Base-by-base conservation (phyloP, 108 stramenopile genomes). In the Stephanodiscus minutulus region DNA sequence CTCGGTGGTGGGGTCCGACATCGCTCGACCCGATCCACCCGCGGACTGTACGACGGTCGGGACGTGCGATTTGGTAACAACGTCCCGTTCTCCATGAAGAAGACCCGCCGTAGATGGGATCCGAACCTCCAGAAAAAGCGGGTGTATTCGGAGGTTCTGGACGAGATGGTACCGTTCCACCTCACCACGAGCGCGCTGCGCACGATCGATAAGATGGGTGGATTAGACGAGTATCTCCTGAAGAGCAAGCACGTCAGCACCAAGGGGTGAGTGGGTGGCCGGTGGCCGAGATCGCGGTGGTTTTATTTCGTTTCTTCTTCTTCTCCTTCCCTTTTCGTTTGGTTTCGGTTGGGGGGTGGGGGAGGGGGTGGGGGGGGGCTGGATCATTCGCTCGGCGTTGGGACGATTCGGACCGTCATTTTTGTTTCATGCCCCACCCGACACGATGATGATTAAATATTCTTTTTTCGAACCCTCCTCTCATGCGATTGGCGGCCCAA, bases 101-200 rank as follows among this genome's bases (percentile, higher is more conserved):
- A 84, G 56, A 93, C 88, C 13, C 85, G 79, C 64, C 83, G 94
- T 58, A 87, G 72, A 66, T 93, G 90, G 85, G 88, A 91, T 64
- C 91, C 94, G 10, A 95, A 95, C 58, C 85, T 89, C 3, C 85
- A 88, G 22, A 54, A 53, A 22, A 91, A 92, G 70, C 67, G 82
- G 0, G 76, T 95, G 0, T 95, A 94, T 68, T 87, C 88, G 20
- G 93, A 91, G 68, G 74, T 85, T 13, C 57, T 94, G 57, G 89
- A 94, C 57, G 93, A 91, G 77, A 88, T 88, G 90, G 70, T 95
- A 22, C 82, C 62, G 24, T 96, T 96, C 68, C 87, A 92, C 73
- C 29, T 96, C 33, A 96, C 95, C 48, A 72, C 95, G 8, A 63
- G 75, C 17, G 82, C 95, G 2, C 65, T 96, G 36, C 80, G 92